Conservation (phyloP, 2,329 filamentous ascomycete genomes). For the Pseudonectria foliicola region DNA sequence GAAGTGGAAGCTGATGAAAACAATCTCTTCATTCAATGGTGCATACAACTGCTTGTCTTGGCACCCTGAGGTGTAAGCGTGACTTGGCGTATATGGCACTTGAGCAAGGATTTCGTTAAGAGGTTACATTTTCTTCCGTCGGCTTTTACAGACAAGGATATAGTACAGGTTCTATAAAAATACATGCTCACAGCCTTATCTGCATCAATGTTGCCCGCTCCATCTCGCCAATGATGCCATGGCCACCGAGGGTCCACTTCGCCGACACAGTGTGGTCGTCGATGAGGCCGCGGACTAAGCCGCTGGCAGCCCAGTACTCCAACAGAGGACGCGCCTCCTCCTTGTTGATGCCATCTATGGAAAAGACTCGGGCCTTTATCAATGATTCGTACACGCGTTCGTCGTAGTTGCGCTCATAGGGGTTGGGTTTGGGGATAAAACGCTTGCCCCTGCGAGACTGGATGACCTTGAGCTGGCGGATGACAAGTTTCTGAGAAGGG, state of each 20-base stretch:
- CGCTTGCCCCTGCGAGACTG: slow-evolving; percentile 25
- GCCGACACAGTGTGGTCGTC: slow-evolving; percentile 66
- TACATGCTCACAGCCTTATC: slow-evolving; percentile 34
- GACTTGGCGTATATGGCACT: background rate
- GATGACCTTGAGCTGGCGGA: slow-evolving; percentile 48
- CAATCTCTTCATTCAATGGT: background rate
- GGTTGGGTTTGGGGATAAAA: slow-evolving; percentile 40
- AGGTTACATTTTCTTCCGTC: background rate
- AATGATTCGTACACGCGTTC: slow-evolving; percentile 47
- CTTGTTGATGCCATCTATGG: slow-evolving; percentile 62
- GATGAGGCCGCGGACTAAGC: slow-evolving; percentile 63
- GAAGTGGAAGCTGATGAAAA: slow-evolving; percentile 6
- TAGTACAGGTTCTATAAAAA: slow-evolving; percentile 22
- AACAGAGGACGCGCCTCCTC: slow-evolving; percentile 71
- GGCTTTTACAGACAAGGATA: slow-evolving; percentile 16
- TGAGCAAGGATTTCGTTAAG: background rate
- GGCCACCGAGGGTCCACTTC: slow-evolving; percentile 77
- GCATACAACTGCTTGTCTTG: no score
- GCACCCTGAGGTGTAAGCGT: background rate
- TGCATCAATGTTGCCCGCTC: slow-evolving; percentile 56
- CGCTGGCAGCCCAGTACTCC: slow-evolving; percentile 90
- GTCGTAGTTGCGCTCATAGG: slow-evolving; percentile 52
- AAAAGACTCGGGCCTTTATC: slow-evolving; percentile 42
- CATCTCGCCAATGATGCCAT: slow-evolving; percentile 79
- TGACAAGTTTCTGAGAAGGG: slow-evolving; percentile 60